Evolutionary conservation across 164 flowering plant species (phyloP), one percentile per base, ranked within the genome.

Genomic region (Liriodendron chinense): DNA sequence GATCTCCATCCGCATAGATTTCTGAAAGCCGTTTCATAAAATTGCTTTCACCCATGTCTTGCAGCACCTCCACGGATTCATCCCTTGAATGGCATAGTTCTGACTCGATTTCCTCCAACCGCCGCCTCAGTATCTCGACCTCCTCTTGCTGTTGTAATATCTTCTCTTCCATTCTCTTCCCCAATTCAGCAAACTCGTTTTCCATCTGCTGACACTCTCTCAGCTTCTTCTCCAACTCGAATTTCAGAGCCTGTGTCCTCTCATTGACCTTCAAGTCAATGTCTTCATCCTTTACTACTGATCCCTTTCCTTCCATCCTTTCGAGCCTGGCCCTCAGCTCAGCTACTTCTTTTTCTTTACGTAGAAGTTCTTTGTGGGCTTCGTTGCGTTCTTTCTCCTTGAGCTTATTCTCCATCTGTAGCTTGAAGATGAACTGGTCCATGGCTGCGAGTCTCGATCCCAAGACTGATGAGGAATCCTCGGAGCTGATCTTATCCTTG

Each of bases 371-470:
- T 71, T 81, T 85, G 53, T 87, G 89, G 47, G 96, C 99, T 78
- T 91, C 94, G 70, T 88, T 86, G 3, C 88, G 66, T 76, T 95
- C 94, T 77, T 91, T 92, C 82, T 96, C 97, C 75, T 83, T 85
- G 2, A 83, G 83, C 75, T 89, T 94, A 81, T 91, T 92, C 83
- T 96, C 99, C 88, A 80, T 86, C 79, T 96, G 97, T 3, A 96
- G 83, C 85, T 91, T 96, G 66, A 53, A 49, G 14, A 96, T 94
- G 76, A 96, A 94, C 76, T 94, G 92, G 72, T 96, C 99, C 94
- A 96, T 91, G 47, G 99, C 99, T 50, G 90, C 92, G 67, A 96
- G 81, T 74, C 90, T 86, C 12, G 97, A 91, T 34, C 94, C 98
- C 34, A 96, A 74, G 59, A 89, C 82, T n/a, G 94, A 84, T 12